Evolutionary conservation across 2,329 filamentous ascomycete genomes (phyloP), one percentile per base, ranked within the genome.

Genomic region (Pseudohalonectria lignicola): DNA sequence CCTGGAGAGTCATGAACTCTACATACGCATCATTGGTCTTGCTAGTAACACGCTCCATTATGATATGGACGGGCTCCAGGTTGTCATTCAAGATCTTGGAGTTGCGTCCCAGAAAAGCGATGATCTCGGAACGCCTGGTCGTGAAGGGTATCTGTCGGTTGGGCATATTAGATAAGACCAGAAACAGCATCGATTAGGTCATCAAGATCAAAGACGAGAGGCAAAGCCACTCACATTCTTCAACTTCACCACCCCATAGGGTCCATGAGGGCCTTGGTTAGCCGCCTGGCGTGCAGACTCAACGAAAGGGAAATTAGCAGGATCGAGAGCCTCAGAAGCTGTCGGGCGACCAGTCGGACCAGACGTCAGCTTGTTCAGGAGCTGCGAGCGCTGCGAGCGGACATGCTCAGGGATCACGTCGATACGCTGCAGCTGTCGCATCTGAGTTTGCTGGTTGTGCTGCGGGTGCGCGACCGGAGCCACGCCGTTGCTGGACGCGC

Each of bases 21-120:
- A 76, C 66, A 43, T 69, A 79, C 4, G 67, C 71, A 43, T 79
- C 74, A 53, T 74, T 67, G 0, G 75, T 79, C 63, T 78, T 79
- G 49, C 67, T 68, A 3, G 71, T 73, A 17, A 68, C 62, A n/a
- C 73, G 66, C 39, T 79, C 75, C 74, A 79, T 78, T 46, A 78
- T 74, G 45, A 79, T 76, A 42, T 79, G 75, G 7, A 79, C 61
- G 1, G 71, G 67, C 47, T 76, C 74, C 5, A 71, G 61, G 2
- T 49, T 52, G 41, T 77, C 73, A 21, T 64, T 68, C 34, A 76
- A 52, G 25, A 78, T 64, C 40, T 64, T 67, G 17, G 71, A 66
- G 46, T 71, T 76, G 36, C 70, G 67, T 3, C 75, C 75, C 15
- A 79, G 59, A 47, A 78, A 73, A 2, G 74, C 73, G 38, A 75